phyloP scores from a whole-genome alignment of 495 filamentous ascomycete species.

The Talaromyces ruber region DNA sequence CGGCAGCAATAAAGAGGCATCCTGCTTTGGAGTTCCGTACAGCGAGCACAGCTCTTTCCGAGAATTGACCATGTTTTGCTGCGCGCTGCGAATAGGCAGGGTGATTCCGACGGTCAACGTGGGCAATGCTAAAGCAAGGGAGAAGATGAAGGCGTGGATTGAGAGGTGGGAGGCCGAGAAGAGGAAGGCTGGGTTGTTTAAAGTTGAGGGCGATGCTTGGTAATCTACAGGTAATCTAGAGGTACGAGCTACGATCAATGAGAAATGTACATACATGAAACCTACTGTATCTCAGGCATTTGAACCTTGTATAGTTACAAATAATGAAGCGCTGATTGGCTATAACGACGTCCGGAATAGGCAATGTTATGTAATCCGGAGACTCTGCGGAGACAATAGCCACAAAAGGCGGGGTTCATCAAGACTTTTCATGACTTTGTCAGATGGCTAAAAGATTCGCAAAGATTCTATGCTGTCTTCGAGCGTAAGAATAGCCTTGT shows the following conservation, averaged over 20 bases:
- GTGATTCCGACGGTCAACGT: slow-evolving; percentile 95
- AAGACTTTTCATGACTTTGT: neutral
- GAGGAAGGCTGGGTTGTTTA: slow-evolving; percentile 68
- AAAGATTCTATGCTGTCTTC: too few species aligned
- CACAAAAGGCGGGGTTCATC: neutral
- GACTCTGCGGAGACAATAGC: neutral
- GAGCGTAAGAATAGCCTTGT: too few species aligned
- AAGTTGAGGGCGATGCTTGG: slow-evolving; percentile 23
- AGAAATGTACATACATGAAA: neutral
- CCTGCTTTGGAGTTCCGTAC: slow-evolving; percentile 89
- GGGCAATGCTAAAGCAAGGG: slow-evolving; percentile 57
- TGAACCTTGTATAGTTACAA: neutral
- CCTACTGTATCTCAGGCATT: too few species aligned
- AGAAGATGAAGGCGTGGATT: slow-evolving; percentile 85
- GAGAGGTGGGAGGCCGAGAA: slow-evolving; percentile 83
- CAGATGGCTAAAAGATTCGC: neutral
- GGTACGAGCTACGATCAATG: too few species aligned
- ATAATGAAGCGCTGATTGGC: neutral
- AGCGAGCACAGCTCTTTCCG: slow-evolving; percentile 91
- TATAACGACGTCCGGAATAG: neutral
- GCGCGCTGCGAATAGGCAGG: slow-evolving; percentile 74
- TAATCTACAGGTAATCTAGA: slow-evolving; percentile 2
- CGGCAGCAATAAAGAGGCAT: slow-evolving; percentile 65
- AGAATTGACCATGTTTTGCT: slow-evolving; percentile 89
- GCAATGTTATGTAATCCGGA: neutral